Percentiles rank a stretch among this genome's conserved stretches.
These are phyloP conservation scores for Gossypium bickii DNA, from an alignment of 345 rosid genomes.

Conservation along the genomic window DNA sequence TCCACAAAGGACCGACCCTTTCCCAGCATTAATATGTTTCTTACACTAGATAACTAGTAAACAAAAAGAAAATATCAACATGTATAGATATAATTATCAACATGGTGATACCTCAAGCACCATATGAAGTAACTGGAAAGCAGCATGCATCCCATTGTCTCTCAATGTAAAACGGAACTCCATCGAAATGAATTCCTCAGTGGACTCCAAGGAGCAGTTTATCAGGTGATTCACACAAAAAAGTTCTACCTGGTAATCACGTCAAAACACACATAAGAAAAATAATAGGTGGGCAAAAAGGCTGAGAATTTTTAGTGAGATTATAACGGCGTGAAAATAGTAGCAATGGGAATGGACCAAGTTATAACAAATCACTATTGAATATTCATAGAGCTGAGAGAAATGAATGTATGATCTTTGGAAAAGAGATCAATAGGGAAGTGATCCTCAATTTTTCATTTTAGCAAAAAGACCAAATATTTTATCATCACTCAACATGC, in stretches of 20 bases:
- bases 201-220: conserved; percentile 98
- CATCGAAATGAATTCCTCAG: conserved; percentile 98
- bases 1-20: not conserved
- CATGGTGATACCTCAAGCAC: conserved; percentile 79
- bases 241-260: conserved; percentile 73
- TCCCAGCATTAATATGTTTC: not conserved
- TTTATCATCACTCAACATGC: not conserved
- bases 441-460: not conserved
- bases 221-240: conserved; percentile 97
- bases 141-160: conserved; percentile 97
- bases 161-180: conserved; percentile 95
- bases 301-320: not conserved
- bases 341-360: not conserved
- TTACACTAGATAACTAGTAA: not conserved
- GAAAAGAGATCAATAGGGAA: conserved; percentile 10
- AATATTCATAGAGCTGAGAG: not conserved
- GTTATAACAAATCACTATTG: not conserved
- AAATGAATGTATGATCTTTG: not conserved
- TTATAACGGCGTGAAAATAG: not conserved
- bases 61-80: conserved; percentile 5
- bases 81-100: conserved; percentile 6
- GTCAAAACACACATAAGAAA: not conserved
- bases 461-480: not conserved
- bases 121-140: conserved; percentile 98
- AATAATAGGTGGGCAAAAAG: not conserved